A percentile compares a stretch with the other conserved stretches of the same genome.
These are phyloP conservation scores for Diaporthe amygdali DNA, from an alignment of 2,329 filamentous ascomycete genomes.

Conservation along the genomic window DNA sequence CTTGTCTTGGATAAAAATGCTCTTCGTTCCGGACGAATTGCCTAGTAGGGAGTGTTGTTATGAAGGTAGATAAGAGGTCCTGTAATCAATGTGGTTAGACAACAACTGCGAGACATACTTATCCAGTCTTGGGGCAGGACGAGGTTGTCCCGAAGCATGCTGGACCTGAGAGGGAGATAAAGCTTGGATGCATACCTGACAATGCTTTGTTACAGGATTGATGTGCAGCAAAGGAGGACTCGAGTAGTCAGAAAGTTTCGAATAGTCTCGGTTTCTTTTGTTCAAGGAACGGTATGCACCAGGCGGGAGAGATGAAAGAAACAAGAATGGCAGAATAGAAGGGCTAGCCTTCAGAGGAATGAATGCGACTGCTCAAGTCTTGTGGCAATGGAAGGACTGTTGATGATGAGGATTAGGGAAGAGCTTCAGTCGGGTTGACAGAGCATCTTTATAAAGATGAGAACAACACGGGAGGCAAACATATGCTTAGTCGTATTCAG, in stretches of 20 bases:
- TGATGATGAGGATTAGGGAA: slow-evolving; percentile 21
- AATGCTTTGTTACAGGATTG: slow-evolving; percentile 14
- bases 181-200: slow-evolving; percentile 4
- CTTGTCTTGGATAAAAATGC: slow-evolving; percentile 42
- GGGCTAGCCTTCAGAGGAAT: slow-evolving; percentile 43
- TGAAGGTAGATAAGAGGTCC: slow-evolving; percentile 30
- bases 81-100: slow-evolving; percentile 14
- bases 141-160: background rate
- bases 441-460: slow-evolving; percentile 29
- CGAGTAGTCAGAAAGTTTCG: slow-evolving; percentile 27
- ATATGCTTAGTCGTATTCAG: background rate
- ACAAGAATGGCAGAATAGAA: slow-evolving; percentile 31
- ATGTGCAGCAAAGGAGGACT: slow-evolving; percentile 25
- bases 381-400: slow-evolving; percentile 33
- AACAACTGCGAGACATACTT: background rate
- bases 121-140: background rate
- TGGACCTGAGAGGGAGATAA: background rate
- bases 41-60: slow-evolving; percentile 30
- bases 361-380: slow-evolving; percentile 40
- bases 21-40: slow-evolving; percentile 47
- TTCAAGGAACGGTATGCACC: slow-evolving; percentile 45
- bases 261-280: slow-evolving; percentile 31
- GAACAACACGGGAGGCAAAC: slow-evolving; percentile 20
- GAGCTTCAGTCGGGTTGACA: slow-evolving; percentile 1
- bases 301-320: slow-evolving; percentile 40